phyloP scores from a whole-genome alignment of 495 filamentous ascomycete species.

The Gamarada debralockiae region DNA sequence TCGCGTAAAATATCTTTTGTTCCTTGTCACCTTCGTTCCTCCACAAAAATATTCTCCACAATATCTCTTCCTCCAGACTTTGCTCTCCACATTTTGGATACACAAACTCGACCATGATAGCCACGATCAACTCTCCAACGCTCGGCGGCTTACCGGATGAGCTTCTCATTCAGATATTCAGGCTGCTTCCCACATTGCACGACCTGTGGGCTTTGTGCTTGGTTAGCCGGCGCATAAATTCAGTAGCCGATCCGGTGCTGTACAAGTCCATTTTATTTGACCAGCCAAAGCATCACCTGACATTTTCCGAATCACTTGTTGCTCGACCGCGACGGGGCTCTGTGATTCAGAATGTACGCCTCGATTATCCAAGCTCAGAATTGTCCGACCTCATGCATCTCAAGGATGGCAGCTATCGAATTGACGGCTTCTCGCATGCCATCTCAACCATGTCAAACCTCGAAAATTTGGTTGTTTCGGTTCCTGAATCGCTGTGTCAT shows the following conservation, averaged over 20 bases:
- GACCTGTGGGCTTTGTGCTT: conserved; percentile 28
- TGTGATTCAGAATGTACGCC: conserved; percentile 26
- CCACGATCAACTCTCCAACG: neutral
- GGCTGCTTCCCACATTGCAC: conserved; percentile 17
- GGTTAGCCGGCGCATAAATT: conserved; percentile 24
- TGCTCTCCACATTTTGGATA: too few relatives aligned
- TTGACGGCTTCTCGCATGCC: conserved; percentile 28
- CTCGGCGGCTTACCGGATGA: conserved; percentile 22
- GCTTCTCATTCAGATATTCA: conserved; percentile 27
- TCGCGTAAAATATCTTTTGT: too few relatives aligned
- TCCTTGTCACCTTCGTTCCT: too few relatives aligned
- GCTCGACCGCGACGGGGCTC: conserved; percentile 27
- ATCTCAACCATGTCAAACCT: conserved; percentile 32
- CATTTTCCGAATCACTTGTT: conserved; percentile 29
- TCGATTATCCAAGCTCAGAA: conserved; percentile 27
- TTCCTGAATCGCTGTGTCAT: conserved; percentile 26
- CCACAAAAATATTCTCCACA: too few relatives aligned
- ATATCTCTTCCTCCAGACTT: too few relatives aligned
- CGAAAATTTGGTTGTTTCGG: conserved; percentile 28
- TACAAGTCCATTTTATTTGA: conserved; percentile 28
- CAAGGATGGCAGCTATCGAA: conserved; percentile 4
- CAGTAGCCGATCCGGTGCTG: conserved; percentile 28
- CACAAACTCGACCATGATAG: neutral
- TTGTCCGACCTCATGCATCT: conserved; percentile 21
- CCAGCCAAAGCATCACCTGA: conserved; percentile 27